Evolutionary conservation across 2,329 filamentous ascomycete genomes (phyloP), one percentile per base, ranked within the genome.

Genomic region (Zasmidium citrigriseum): DNA sequence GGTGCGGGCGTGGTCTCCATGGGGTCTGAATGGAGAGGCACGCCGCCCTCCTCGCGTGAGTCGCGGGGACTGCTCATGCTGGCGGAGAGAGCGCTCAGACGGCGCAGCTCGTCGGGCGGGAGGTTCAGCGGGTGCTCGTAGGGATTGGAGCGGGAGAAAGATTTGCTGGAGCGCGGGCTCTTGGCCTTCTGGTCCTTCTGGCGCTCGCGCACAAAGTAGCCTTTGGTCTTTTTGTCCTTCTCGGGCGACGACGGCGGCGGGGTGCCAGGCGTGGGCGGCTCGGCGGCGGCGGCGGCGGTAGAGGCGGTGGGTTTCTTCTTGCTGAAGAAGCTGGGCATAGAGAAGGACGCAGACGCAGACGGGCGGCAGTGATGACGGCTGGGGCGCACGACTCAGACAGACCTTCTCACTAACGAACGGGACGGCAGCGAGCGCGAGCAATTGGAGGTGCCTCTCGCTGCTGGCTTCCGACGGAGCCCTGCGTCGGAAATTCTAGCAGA

Each of bases 51-150:
- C 34, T 20, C 60, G 46, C 60, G 60, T 54, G 62, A 60, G 53
- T 57, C 58, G 41, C 34, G 59, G 58, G 54, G 50, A 45, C 60
- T 65, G 55, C 62, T 67, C 67, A 67, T 67, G 38, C 62, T 66
- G 46, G 65, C 61, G 47, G 64, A 68, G 62, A 91, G 82, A 67
- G 82, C 83, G 50, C 88, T 91, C 58, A 90, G 77, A 62, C 90
- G 86, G 75, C 90, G 89, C 70, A 91, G 85, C 82, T 96, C 88
- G 79, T 96, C 92, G 48, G 92, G 92, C 1, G 89, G 91, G 53
- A 97, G 83, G 41, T 93, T 93, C 75, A 97, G 93, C 2, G 86
- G 89, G 73, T 93, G 85, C 64, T 82, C 81, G 72, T 90, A 87
- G 70, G 73, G 73, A 62, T 68, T 70, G 54, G 68, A 61, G 74